phyloP scores from a whole-genome alignment of 176 grass and related monocot genomes.

The bread wheat (Triticum aestivum) region IWGSC_CS_RefSeq_v2.1 NC_057806.1:575586829-575587328 shows the following conservation, averaged over 20 bases:
- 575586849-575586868: too few relatives aligned
- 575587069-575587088: slow-evolving; percentile 11
- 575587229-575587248: not conserved
- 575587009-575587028: slow-evolving; percentile 33
- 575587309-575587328: too few relatives aligned
- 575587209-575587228: not conserved
- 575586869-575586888: too few relatives aligned
- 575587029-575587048: not conserved
- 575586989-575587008: not conserved
- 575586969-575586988: too few relatives aligned
- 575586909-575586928: too few relatives aligned
- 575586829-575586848: too few relatives aligned
- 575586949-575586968: too few relatives aligned
- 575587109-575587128: not conserved
- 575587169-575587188: not conserved
- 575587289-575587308: too few relatives aligned
- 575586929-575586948: too few relatives aligned
- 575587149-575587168: not conserved
- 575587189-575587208: not conserved
- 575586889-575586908: too few relatives aligned
- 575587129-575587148: not conserved
- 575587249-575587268: too few relatives aligned
- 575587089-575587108: not conserved
- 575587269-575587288: not conserved
- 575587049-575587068: not conserved